These are phyloP conservation scores for Cryptomeria japonica DNA, from an alignment of 75 land plant species.

Conservation along the genomic window DNA sequence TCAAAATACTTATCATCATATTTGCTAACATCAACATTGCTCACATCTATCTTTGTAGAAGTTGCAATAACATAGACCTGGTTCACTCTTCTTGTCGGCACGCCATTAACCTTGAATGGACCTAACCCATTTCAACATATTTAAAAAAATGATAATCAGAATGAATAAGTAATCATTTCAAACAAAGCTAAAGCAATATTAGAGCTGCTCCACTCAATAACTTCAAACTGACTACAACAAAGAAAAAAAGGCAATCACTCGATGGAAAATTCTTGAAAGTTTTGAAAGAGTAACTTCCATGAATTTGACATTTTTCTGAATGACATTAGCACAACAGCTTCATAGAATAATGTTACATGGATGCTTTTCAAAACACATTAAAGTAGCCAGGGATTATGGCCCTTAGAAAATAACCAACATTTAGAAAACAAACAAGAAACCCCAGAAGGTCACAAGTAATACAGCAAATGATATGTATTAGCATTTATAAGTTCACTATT, in stretches of 20 bases:
- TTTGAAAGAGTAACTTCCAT: not conserved
- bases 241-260: not conserved
- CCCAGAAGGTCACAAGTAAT: no score
- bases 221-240: not conserved
- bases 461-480: no score
- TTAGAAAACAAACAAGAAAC: not conserved
- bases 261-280: not conserved
- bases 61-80: conserved; percentile 66
- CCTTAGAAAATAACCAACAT: no score
- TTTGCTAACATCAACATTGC: conserved; percentile 37
- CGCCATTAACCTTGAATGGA: conserved; percentile 63
- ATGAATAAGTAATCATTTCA: not conserved
- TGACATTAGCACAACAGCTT: not conserved
- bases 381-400: no score
- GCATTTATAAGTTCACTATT: not conserved
- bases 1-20: conserved; percentile 44
- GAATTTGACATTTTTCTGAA: no score
- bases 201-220: not conserved
- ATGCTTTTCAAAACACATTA: not conserved
- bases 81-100: conserved; percentile 60
- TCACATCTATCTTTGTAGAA: conserved; percentile 59
- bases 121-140: conserved; percentile 23
- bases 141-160: not conserved
- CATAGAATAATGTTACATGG: not conserved
- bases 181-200: not conserved